phyloP scores from a whole-genome alignment of 805 yeast genomes.

The baker's yeast (Saccharomyces cerevisiae) region DNA sequence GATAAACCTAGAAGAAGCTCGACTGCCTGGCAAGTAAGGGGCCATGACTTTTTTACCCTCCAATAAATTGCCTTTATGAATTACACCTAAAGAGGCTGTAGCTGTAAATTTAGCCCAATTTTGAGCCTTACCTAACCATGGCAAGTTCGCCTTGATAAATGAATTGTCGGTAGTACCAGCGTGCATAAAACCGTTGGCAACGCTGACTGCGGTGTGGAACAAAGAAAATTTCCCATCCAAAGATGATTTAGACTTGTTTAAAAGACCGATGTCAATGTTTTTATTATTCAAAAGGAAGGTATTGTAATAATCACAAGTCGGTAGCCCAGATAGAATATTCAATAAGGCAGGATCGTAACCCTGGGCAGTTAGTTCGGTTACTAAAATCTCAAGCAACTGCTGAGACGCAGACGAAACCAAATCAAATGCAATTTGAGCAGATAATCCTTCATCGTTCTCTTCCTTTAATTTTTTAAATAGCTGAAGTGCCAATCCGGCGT shows the following conservation, averaged over 20 bases:
- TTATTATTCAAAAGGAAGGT: constrained; percentile 82
- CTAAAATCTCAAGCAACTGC: constrained; percentile 60
- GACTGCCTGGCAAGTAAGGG: constrained; percentile 81
- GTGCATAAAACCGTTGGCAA: constrained; percentile 89
- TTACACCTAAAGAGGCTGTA: constrained; percentile 95
- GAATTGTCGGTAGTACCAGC: constrained; percentile 94
- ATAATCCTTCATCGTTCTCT: constrained; percentile 46
- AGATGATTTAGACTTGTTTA: constrained; percentile 70
- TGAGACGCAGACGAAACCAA: constrained; percentile 87
- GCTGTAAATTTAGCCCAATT: constrained; percentile 98
- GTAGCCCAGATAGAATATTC: constrained; percentile 78
- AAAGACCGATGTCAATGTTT: constrained; percentile 74
- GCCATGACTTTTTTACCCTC: constrained; percentile 81
- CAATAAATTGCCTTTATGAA: constrained; percentile 87
- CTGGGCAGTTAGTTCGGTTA: constrained; percentile 33
- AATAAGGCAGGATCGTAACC: constrained; percentile 40
- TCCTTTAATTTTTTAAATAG: constrained; percentile 50
- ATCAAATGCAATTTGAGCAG: constrained; percentile 93
- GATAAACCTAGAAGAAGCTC: constrained; percentile 66
- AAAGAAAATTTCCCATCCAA: constrained; percentile 89
- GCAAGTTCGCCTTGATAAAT: constrained; percentile 81
- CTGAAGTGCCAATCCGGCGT: constrained; percentile 56
- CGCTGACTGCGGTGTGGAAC: constrained; percentile 92
- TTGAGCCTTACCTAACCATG: constrained; percentile 95
- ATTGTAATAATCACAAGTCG: constrained; percentile 85